Base-by-base conservation (phyloP, 176 grass and related monocot species). In the Oryza coarctata region DNA sequence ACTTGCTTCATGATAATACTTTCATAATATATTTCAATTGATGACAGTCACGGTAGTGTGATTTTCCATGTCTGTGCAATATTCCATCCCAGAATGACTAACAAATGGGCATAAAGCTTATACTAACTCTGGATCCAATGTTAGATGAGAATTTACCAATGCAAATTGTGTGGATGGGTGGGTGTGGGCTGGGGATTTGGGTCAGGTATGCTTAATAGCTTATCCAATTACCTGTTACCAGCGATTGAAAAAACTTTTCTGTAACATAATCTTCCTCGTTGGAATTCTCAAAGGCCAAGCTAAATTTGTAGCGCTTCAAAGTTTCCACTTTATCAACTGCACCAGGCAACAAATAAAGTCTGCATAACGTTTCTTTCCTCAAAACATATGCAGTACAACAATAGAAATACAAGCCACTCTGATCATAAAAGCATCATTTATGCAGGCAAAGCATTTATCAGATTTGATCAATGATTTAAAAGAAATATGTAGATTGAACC, bases 271-370 rank as follows among this genome's bases (percentile, higher is more conserved):
- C 96, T 83, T 99, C 96, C 86, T 99, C 96, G 0, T 94, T 99
- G 55, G 96, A 99, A 85, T 99, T 99, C 86, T 99, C 96, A 88
- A 99, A 99, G 40, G 93, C 96, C 79, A 99, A 92, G 83, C 96
- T 99, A 83, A 99, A 99, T 90, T 91, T 99, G 87, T 99, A 99
- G 66, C 28, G 84, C 85, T 92, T 95, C 76, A 99, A 85, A 55
- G 96, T 71, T 49, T 95, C 85, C 55, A 95, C 80, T 89, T 99
- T 99, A 85, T 99, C 93, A 77, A 95, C 96, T 95, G 86, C 67
- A 92, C 30, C 57, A 86, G 55, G 74, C 30, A 85, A 63, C 43
- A 93, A 64, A 66, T 55, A 70, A 41, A 73, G 49, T 69, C 25
- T 27, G 13, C 12, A 84, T 18, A 52, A 45, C 41, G 67, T 86